These are phyloP conservation scores for Dactylella cylindrospora DNA, from an alignment of 2,329 filamentous ascomycete genomes.

Conservation along the genomic window DNA sequence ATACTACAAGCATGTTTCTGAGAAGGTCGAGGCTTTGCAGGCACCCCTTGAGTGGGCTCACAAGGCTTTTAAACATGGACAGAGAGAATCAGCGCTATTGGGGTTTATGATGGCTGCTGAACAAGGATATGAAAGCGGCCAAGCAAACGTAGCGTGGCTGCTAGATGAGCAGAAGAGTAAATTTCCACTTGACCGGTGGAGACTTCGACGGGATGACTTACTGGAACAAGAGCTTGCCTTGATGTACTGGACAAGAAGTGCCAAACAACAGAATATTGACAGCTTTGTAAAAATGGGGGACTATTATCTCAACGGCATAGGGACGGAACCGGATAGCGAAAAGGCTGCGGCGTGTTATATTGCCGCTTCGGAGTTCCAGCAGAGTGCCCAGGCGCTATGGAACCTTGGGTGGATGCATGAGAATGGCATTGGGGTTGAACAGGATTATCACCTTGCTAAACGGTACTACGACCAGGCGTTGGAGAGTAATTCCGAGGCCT, in stretches of 20 bases:
- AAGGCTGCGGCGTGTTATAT: slow-evolving; percentile 93
- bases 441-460: slow-evolving; percentile 97
- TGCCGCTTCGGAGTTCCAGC: slow-evolving; percentile 84
- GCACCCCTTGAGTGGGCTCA: slow-evolving; percentile 83
- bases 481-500: slow-evolving; percentile 88
- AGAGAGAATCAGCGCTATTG: slow-evolving; percentile 76
- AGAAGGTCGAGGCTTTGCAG: slow-evolving; percentile 70
- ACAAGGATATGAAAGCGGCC: slow-evolving; percentile 84
- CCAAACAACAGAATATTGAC: slow-evolving; percentile 89
- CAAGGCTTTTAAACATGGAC: slow-evolving; percentile 73
- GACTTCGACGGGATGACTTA: slow-evolving; percentile 41
- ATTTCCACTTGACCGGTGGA: slow-evolving; percentile 57
- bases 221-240: slow-evolving; percentile 67
- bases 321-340: slow-evolving; percentile 69
- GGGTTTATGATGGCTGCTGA: slow-evolving; percentile 85
- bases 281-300: slow-evolving; percentile 97
- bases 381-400: slow-evolving; percentile 92
- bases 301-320: slow-evolving; percentile 85
- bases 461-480: slow-evolving; percentile 91
- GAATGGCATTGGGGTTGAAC: slow-evolving; percentile 85
- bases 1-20: slow-evolving; percentile 80
- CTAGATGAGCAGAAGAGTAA: slow-evolving; percentile 72
- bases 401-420: slow-evolving; percentile 99
- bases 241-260: slow-evolving; percentile 92
- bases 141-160: slow-evolving; percentile 86